Base-by-base conservation (phyloP, 257 asterid genomes). In the Solanum stenotomum region DNA sequence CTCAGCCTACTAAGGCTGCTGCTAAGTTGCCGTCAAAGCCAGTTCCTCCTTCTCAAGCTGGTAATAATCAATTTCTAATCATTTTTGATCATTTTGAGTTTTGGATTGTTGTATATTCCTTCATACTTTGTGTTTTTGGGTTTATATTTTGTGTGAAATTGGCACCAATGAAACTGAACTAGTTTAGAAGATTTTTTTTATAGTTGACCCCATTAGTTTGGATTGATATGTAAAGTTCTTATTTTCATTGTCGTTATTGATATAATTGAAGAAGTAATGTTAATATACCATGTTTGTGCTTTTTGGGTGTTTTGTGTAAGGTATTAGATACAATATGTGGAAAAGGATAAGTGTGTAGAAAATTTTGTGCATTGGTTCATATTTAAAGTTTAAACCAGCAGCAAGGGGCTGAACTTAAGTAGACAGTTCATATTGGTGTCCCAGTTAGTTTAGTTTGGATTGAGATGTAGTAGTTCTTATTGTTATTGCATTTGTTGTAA, bases 21-120 rank as follows among this genome's bases (percentile, higher is more conserved):
- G 94, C 95, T 61, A 91, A 90, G 90, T 91, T 92, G 76, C 94
- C 96, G 2, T 86, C 98, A 40, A 94, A 95, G 92, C 96, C 96
- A 5, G 87, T 86, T 5, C 98, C 95, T 76, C 95, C 98, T 1
- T 10, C 95, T 49, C 94, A 95, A 85, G 93, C 98, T 89, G 98
- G 98, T 95, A 76, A 76, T 84, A 9, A 4, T 31, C 25, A 4
- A 27, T 49, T 49, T 49, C 22, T 52, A 52, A 5, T 52, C 9
- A 20, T 0, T 75, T 76, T 76, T 37, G 3, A 23, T 10, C 52
- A 23, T 76, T 13, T 37, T 22, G 44, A 23, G 33, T 23, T 37
- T 76, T 76, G 31, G 56, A 3, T 76, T 68, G 22, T 0, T 23
- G 44, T 72, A 20, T 72, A 72, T 72, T 34, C 8, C 4, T 71